Evolutionary conservation across 2,329 filamentous ascomycete species (phyloP).

Genomic region (Fusarium zealandicum): DNA sequence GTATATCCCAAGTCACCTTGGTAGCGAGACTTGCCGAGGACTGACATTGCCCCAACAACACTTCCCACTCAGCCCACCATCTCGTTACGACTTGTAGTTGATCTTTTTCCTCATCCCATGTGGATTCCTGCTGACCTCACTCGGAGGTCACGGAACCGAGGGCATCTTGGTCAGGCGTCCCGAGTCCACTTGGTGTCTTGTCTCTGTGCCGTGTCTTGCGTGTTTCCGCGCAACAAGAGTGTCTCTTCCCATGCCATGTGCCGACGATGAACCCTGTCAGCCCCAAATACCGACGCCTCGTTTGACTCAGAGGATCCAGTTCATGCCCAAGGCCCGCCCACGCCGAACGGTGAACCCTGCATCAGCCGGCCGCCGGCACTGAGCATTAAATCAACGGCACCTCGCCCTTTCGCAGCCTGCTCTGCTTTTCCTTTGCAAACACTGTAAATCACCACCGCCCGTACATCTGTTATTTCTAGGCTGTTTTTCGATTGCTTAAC

Average conservation of each 20-base stretch:
- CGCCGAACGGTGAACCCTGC: slow-evolving; percentile 21
- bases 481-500: background rate
- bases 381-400: slow-evolving; percentile 30
- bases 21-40: slow-evolving; percentile 19
- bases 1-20: slow-evolving; percentile 17
- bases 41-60: slow-evolving; percentile 6
- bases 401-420: slow-evolving; percentile 21
- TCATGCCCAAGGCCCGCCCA: slow-evolving; percentile 14
- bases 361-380: slow-evolving; percentile 8
- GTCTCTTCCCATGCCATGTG: slow-evolving; percentile 12
- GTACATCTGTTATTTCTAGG: background rate
- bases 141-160: slow-evolving; percentile 35
- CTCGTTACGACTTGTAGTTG: background rate
- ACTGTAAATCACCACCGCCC: background rate
- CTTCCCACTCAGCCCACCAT: slow-evolving; percentile 14
- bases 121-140: slow-evolving; percentile 37
- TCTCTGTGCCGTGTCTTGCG: background rate
- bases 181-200: slow-evolving; percentile 10
- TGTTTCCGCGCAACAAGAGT: background rate
- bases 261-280: slow-evolving; percentile 10
- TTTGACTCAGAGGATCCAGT: slow-evolving; percentile 13
- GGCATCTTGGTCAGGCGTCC: slow-evolving; percentile 26
- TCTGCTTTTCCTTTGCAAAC: slow-evolving; percentile 10
- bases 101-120: slow-evolving; percentile 12
- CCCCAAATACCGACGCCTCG: slow-evolving; percentile 14